Evolutionary conservation across 495 filamentous ascomycete genomes (phyloP), one percentile per base, ranked within the genome.

Genomic region (Talaromyces stipitatus): DNA sequence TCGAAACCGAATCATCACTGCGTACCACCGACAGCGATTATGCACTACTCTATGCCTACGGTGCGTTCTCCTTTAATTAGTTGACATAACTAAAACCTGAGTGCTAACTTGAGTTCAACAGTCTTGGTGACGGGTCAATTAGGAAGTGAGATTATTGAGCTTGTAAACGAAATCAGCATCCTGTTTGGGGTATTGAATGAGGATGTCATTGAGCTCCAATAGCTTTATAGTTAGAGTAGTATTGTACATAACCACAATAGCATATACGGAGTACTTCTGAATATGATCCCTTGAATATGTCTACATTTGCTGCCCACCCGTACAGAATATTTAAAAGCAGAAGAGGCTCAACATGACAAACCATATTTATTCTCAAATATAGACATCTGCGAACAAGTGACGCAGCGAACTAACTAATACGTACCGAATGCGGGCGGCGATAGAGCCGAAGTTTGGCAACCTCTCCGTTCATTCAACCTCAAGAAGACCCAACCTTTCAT

Each of bases 141-240:
- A 50, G 76, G 74, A 7, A 69, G 64, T 16, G 78, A 79, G 56
- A 80, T 82, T 54, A 81, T 66, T 38, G 72, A 67, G 26, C 71
- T 79, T 27, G 71, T 78, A n/a, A 62, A 58, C n/a, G 78, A 79
- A 55, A 78, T 82, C 12, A 71, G 75, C 22, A 66, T 64, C 45
- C 64, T 82, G 10, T 96, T 90, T 75, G 91, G 91, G 0, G 80
- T 87, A 36, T 64, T 95, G 51, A 76, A 85, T 66, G 88, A 91
- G 67, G 87, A 92, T 60, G 73, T 80, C 47, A 67, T 94, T 58
- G 78, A 89, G 62, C 67, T 95, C 57, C 79, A 87, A 66, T 85
- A 70, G 38, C 24, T 26, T 14, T 41, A 41, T 48, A 45, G 30
- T 23, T 10, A 20, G 9, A 38, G 11, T 30, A 38, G 27, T 33